Evolutionary conservation across 1,139 yeast species (phyloP).

Genomic region (Sugiyamaella sp.): DNA sequence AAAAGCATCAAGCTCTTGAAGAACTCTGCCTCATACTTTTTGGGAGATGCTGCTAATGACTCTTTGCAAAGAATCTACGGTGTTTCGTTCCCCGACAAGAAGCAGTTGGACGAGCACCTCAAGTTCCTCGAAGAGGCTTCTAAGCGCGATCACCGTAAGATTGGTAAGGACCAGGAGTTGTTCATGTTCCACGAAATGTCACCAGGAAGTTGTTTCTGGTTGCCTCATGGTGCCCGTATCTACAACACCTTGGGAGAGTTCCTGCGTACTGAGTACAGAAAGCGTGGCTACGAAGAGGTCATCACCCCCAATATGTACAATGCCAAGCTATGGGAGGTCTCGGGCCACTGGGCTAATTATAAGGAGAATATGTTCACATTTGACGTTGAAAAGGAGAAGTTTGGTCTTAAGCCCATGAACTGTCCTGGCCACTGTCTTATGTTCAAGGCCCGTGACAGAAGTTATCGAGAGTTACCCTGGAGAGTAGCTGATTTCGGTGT

Average conservation of each 20-base stretch:
- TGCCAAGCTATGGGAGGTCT: constrained; percentile 93
- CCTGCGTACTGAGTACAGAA: constrained; percentile 79
- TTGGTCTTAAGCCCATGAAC: constrained; percentile 95
- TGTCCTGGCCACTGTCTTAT: constrained; percentile 97
- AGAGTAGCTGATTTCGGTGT: constrained; percentile 97
- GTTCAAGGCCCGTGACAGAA: constrained; percentile 84
- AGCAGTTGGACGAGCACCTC: constrained; percentile 92
- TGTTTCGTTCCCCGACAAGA: constrained; percentile 98
- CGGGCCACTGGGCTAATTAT: constrained; percentile 98
- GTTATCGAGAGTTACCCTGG: constrained; percentile 93
- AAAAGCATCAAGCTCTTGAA: constrained; percentile 93
- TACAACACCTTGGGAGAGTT: constrained; percentile 81
- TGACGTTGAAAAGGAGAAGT: constrained; percentile 85
- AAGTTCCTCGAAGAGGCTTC: constrained; percentile 97
- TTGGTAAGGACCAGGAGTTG: constrained; percentile 95
- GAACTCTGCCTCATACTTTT: constrained; percentile 94
- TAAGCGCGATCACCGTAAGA: constrained; percentile 94
- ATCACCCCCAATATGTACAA: constrained; percentile 98
- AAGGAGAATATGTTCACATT: constrained; percentile 97
- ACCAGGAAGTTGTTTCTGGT: constrained; percentile 97
- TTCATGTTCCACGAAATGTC: constrained; percentile 95
- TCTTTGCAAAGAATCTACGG: constrained; percentile 98
- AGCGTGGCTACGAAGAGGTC: constrained; percentile 95
- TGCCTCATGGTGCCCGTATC: constrained; percentile 97
- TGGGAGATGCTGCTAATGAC: constrained; percentile 91